A percentile compares a stretch with the other conserved stretches of the same genome.
Conservation (phyloP, 164 flowering plant species). For the Chimonanthus praecox region DNA sequence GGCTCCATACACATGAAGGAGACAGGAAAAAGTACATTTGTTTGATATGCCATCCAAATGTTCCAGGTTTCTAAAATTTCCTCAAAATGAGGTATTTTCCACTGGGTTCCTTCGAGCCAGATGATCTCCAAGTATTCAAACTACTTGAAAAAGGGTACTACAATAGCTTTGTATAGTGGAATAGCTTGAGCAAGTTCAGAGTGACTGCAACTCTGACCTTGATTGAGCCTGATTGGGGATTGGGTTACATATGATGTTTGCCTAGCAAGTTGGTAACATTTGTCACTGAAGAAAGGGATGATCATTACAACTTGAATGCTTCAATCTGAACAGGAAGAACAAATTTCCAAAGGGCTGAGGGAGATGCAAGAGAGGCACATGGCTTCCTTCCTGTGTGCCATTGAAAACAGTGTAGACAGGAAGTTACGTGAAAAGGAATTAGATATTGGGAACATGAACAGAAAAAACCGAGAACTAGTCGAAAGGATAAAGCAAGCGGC, state of each 20-base stretch:
- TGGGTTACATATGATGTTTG: background rate
- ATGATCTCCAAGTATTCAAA: no score
- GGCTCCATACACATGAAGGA: no score
- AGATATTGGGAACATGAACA: conserved; percentile 58
- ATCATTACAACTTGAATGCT: background rate
- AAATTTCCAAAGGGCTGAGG: conserved; percentile 53
- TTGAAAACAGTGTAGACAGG: conserved; percentile 53
- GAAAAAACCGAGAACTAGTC: conserved; percentile 64
- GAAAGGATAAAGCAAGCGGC: conserved; percentile 71
- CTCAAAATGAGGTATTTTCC: no score
- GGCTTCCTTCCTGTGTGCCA: conserved; percentile 43
- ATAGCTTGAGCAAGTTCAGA: no score
- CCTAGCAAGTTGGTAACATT: background rate
- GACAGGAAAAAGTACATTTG: no score
- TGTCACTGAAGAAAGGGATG: background rate
- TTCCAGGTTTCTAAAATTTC: no score
- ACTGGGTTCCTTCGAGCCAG: no score
- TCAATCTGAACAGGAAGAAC: conserved; percentile 56
- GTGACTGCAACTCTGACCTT: no score
- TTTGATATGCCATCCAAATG: no score
- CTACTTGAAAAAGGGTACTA: no score
- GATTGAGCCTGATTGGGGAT: no score
- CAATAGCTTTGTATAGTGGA: no score
- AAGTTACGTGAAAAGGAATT: conserved; percentile 63
- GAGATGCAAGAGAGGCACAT: conserved; percentile 68